Evolutionary conservation across 768 basidiomycete genomes (phyloP).

Genomic region (Leccinellum rugosiceps): DNA sequence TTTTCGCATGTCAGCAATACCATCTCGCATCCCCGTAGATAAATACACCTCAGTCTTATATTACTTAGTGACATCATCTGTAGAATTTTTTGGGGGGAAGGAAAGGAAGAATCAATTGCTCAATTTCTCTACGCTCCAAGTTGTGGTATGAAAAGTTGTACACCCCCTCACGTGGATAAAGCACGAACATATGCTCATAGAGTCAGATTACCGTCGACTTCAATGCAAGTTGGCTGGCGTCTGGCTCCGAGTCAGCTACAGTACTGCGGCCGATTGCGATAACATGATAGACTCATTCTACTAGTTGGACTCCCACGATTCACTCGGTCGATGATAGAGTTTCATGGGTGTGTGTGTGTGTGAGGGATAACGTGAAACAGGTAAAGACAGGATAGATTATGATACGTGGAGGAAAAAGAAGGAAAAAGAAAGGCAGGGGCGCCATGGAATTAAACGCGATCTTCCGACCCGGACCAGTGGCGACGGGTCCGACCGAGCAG

Average conservation of each 20-base stretch:
- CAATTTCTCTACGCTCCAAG: not conserved
- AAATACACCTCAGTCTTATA: constrained; percentile 13
- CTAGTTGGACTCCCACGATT: not conserved
- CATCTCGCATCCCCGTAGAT: constrained; percentile 17
- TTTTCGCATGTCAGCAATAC: constrained; percentile 6
- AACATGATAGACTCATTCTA: not conserved
- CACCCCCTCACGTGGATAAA: not conserved
- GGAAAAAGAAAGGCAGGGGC: not conserved
- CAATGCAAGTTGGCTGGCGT: not conserved
- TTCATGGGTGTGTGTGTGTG: not conserved
- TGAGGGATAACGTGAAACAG: not conserved
- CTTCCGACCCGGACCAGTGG: not conserved
- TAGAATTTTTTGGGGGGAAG: constrained; percentile 15
- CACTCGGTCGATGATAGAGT: not conserved
- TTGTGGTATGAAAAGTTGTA: not conserved
- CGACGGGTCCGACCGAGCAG: not conserved
- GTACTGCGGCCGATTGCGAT: not conserved
- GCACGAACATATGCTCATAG: not conserved
- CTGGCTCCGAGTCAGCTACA: not conserved
- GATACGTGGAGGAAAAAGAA: not conserved
- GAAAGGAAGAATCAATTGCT: constrained; percentile 9
- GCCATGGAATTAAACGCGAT: not conserved
- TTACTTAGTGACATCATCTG: constrained; percentile 23
- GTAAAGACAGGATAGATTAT: not conserved
- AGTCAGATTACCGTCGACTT: not conserved